A percentile compares a stretch with the other conserved stretches of the same genome.
Conservation (phyloP, 2,329 filamentous ascomycete species). For the Ustulina deusta region DNA sequence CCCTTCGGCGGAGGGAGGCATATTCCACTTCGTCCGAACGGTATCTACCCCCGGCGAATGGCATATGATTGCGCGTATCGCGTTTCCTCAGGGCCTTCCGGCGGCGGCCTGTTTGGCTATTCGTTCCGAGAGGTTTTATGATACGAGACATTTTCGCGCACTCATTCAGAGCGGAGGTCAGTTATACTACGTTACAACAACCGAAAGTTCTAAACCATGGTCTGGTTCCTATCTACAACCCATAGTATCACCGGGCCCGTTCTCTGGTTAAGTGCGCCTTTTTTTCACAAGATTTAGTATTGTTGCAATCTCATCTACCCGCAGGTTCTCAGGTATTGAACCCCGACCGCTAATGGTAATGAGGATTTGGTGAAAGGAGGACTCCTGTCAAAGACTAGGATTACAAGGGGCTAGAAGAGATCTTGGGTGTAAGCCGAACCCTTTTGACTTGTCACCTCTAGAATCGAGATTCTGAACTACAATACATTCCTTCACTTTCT, state of each 20-base stretch:
- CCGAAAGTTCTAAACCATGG: constrained; percentile 32
- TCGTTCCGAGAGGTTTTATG: neutral
- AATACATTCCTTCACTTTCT: neutral
- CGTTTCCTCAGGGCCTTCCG: constrained; percentile 37
- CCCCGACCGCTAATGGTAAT: neutral
- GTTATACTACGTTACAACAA: constrained; percentile 39
- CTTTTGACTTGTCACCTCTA: neutral
- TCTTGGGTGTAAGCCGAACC: neutral
- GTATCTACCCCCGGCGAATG: constrained; percentile 37
- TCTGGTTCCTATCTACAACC: constrained; percentile 28
- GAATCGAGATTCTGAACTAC: neutral
- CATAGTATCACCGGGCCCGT: constrained; percentile 35
- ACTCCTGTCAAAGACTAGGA: neutral
- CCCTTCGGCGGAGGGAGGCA: constrained; percentile 40
- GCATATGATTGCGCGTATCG: constrained; percentile 42
- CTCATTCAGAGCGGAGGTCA: constrained; percentile 38
- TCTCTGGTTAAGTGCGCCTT: constrained; percentile 25
- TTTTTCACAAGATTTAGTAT: neutral
- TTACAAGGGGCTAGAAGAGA: constrained; percentile 1
- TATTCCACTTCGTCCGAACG: constrained; percentile 42
- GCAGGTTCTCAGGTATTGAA: neutral
- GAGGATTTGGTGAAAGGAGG: neutral
- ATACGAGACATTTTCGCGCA: constrained; percentile 22
- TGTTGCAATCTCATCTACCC: neutral
- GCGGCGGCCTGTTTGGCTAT: constrained; percentile 40